Base-by-base conservation (phyloP, 106 monocot genomes). In the Dendrobium officinale region DNA sequence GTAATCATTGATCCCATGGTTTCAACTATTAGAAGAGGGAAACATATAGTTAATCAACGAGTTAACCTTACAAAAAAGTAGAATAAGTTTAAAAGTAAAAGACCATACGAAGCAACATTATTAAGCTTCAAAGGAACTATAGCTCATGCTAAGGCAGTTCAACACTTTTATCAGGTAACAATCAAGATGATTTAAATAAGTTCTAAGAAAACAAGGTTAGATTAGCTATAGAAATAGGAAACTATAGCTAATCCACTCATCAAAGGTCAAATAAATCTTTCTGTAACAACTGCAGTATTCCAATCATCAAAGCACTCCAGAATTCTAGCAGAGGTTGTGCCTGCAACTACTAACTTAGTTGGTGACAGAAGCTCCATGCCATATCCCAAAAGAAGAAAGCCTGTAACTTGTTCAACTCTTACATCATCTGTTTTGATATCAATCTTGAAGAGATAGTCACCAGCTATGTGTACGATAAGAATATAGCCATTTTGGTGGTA, bases 401-500 rank as follows among this genome's bases (percentile, higher is more conserved):
- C 97, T 33, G 67, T 16, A 19, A 96, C 87, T 20, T 66, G 67
- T 3, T 92, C 94, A 56, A 86, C 29, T 1, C 48, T 77, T 58
- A 88, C 92, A 31, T 75, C 86, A 72, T 90, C 92, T 0, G 40
- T 90, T 51, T 33, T 10, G 0, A 73, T 16, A 55, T 89, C 79
- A 33, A 94, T 78, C 81, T 88, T 94, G 84, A 94, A 98, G n/a
- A 98, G 92, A 48, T 56, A 33, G 40, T 94, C 97, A 19, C 80
- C 83, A 33, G 79, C 77, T 7, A 91, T 98, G 84, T 98, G 97
- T 44, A 94, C 81, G 58, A 92, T 91, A 5, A 98, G 91, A 26
- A 94, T 92, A 75, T 84, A 98, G 49, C 94, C 90, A 59, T 89
- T 81, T 0, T 89, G 90, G 80, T 98, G 92, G 88, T 88, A 86